phyloP scores from a whole-genome alignment of 2,329 filamentous ascomycete genomes.

The Colletotrichum theobromicola region DNA sequence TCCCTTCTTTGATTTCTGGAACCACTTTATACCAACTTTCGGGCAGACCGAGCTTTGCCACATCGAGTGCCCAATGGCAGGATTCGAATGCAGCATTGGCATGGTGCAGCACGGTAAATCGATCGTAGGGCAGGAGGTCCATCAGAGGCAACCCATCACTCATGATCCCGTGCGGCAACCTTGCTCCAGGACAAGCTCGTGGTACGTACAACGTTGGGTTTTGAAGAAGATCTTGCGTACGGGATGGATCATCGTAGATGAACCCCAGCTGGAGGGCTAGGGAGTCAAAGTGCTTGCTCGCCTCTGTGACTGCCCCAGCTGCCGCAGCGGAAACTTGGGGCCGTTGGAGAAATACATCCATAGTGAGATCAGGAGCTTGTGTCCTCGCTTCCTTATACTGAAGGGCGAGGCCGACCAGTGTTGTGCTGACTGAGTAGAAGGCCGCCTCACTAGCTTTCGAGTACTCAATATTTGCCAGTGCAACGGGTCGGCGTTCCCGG shows the following conservation, averaged over 20 bases:
- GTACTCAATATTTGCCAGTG: slow-evolving; percentile 13
- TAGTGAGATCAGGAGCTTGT: not conserved
- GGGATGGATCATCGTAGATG: not conserved
- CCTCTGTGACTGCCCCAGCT: not conserved
- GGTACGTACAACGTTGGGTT: not conserved
- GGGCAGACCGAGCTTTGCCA: not conserved
- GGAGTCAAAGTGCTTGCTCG: slow-evolving; percentile 12
- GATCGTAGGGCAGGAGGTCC: slow-evolving; percentile 8
- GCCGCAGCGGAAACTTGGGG: not conserved
- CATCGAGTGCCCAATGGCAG: slow-evolving; percentile 7
- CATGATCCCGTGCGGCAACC: slow-evolving; percentile 3
- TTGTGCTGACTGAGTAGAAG: slow-evolving; percentile 7
- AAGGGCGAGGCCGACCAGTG: slow-evolving; percentile 1
- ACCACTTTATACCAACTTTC: not conserved
- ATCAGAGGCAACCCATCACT: not conserved
- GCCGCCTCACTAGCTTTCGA: slow-evolving; percentile 12
- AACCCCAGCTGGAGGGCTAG: slow-evolving; percentile 14
- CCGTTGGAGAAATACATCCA: not conserved
- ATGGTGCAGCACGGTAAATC: slow-evolving; percentile 7
- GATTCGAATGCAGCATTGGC: not conserved
- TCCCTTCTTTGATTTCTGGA: not conserved
- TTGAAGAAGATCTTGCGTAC: not conserved
- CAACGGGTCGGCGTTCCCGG: slow-evolving; percentile 3
- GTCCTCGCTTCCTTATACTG: not conserved
- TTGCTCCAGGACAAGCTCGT: not conserved